Base-by-base conservation (phyloP, 768 basidiomycete species). In the Postia placenta region DNA sequence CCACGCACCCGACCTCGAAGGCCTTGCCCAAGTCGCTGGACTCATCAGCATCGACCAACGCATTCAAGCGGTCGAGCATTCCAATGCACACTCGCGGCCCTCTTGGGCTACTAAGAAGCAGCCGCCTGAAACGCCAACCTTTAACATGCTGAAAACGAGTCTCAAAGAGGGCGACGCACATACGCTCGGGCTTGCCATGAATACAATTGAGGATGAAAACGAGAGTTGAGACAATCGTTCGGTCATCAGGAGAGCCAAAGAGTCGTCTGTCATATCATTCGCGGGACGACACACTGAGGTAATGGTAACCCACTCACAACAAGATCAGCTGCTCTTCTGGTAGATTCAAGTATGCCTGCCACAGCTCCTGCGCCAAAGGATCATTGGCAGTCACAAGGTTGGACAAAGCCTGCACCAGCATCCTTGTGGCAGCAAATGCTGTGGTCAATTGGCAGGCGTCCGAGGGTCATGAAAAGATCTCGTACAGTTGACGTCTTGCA, bases 321-420 rank as follows among this genome's bases (percentile, higher is more conserved):
- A 95, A 67, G 9, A 95, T 72, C 41, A 80, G 77, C 61, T 84
- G 74, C 53, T 87, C 82, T 58, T 90, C 88, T 1, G 85, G 77
- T 3, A 87, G 71, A 46, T 72, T 74, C 61, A 90, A 67, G 56
- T 85, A 84, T 1, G 67, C 72, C 28, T 73, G 72, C 87, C 85
- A 91, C 26, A 86, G 65, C 19, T 62, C 71, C n/a, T 70, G 62
- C 52, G 77, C 71, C 39, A 85, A 73, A 6, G 52, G 56, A 36
- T 83, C 77, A 52, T 92, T 88, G 6, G 76, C 74, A 2, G 93
- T 91, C 26, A 94, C 76, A 20, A 92, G 71, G 63, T 96, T 96
- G 17, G 91, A 87, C 24, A 95, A 72, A 3, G 87, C 69, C 63
- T 96, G 92, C 2, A 83, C 72, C 24, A 89, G 68, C 50, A 88